Evolutionary conservation across 257 asterid species (phyloP).

Genomic region (Linderniella brevidens): DNA sequence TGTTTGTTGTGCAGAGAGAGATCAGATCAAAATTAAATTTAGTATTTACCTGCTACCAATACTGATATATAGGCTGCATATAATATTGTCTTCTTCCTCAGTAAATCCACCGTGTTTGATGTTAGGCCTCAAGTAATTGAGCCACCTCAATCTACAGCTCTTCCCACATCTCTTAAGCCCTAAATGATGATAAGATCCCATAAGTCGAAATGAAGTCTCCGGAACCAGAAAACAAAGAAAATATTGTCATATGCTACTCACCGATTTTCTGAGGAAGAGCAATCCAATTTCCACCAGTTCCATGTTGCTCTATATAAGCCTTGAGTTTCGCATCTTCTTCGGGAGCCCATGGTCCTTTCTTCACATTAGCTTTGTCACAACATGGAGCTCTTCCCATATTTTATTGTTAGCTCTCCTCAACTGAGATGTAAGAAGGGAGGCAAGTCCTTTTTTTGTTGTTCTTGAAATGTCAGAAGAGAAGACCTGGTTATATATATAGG

Average conservation of each 20-base stretch:
- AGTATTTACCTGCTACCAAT: constrained; percentile 91
- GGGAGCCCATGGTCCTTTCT: constrained; percentile 95
- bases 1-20: constrained; percentile 1
- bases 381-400: constrained; percentile 94
- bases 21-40: not conserved
- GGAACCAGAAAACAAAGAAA: not conserved
- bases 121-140: constrained; percentile 80
- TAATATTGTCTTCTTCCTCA: constrained; percentile 93
- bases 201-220: not conserved
- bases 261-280: constrained; percentile 99
- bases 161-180: constrained; percentile 97
- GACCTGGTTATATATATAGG: constrained; percentile 68
- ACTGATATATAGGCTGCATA: constrained; percentile 90
- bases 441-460: constrained; percentile 8
- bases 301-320: constrained; percentile 57
- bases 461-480: constrained; percentile 28
- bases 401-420: not conserved
- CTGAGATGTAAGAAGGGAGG: not conserved
- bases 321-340: constrained; percentile 91
- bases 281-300: constrained; percentile 91
- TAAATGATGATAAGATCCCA: constrained; percentile 10
- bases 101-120: constrained; percentile 92
- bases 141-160: constrained; percentile 90
- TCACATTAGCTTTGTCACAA: constrained; percentile 86
- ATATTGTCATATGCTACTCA: constrained; percentile 5